These are phyloP conservation scores for Brassica juncea DNA, from an alignment of 345 rosid genomes.

Conservation along the genomic window DNA sequence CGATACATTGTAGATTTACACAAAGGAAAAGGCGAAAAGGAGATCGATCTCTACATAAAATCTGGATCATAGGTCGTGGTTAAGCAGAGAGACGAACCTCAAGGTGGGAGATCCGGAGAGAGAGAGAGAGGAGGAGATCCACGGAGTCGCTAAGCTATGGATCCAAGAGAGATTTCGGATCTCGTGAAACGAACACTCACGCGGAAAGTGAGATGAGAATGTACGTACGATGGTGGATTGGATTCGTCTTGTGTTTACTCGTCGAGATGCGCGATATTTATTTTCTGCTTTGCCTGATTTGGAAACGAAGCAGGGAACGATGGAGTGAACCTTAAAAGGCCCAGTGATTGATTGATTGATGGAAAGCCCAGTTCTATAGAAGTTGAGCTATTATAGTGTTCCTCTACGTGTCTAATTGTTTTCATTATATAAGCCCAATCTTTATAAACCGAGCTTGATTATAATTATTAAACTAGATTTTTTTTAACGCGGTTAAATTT, in stretches of 20 bases:
- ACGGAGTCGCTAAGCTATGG: constrained; percentile 11
- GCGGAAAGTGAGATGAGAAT: constrained; percentile 6
- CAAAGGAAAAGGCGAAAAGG: not conserved
- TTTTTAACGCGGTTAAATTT: no score
- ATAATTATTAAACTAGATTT: not conserved
- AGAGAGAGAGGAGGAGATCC: constrained; percentile 29
- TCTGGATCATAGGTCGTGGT: not conserved
- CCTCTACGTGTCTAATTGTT: not conserved
- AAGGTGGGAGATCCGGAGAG: constrained; percentile 30
- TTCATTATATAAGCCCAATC: not conserved
- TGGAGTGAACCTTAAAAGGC: constrained; percentile 15
- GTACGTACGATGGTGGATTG: constrained; percentile 9
- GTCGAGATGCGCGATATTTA: not conserved
- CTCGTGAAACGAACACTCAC: constrained; percentile 22
- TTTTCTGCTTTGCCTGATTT: not conserved
- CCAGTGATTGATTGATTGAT: not conserved
- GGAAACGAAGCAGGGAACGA: not conserved
- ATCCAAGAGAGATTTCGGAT: constrained; percentile 33
- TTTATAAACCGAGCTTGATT: not conserved
- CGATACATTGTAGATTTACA: constrained; percentile 21
- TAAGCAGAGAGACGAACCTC: constrained; percentile 39
- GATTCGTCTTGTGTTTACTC: constrained; percentile 22
- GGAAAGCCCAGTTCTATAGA: constrained; percentile 16
- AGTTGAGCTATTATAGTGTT: not conserved
- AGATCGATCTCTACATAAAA: constrained; percentile 21